Evolutionary conservation across 345 rosid genomes (phyloP), one percentile per base, ranked within the genome.

Genomic region (Geranium brycei): DNA sequence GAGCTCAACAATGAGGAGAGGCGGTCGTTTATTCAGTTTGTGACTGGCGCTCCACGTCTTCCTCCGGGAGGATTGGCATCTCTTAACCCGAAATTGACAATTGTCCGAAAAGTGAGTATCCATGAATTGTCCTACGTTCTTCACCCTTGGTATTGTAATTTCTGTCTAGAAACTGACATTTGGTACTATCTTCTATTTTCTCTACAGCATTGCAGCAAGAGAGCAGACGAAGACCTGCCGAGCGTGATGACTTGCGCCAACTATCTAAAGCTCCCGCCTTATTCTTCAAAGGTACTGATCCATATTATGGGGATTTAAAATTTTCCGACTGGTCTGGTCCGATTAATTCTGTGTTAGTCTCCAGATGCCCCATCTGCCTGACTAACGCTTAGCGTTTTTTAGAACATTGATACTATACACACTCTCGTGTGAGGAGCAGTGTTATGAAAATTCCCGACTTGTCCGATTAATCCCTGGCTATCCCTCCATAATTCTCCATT

Each of bases 231-330:
- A 1, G 98, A 89, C 79, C 75, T 92, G 60, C 98, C 96, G 38
- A 89, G 98, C 51, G 98, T 92, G 77, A 92, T 89, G 98, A 92
- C 98, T 41, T 89, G 96, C 66, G 98, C 96, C 66, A 92, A 92
- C 79, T 92, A 92, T 70, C 83, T 92, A 71, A 92, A 92, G 83
- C 79, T 92, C 66, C 98, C 98, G 2, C 88, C 96, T 61, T 92
- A 89, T 72, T 81, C 96, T 65, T 82, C 96, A 51, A 92, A 92
- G 72, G 98, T 89, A 77, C 79, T 40, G 19, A 57, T 59, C 51
- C 77, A 72, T 59, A 5, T 56, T 65, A 23, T 23, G 28, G 28
- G 28, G 28, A 23, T 23, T 23, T 23, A 23, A 23, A 23, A 23
- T 23, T 23, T 23, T 23, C 28, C 28, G 28, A 23, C 28, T 23